Evolutionary conservation across 345 rosid genomes (phyloP).

Genomic region (Leavenworthia alabamica): DNA sequence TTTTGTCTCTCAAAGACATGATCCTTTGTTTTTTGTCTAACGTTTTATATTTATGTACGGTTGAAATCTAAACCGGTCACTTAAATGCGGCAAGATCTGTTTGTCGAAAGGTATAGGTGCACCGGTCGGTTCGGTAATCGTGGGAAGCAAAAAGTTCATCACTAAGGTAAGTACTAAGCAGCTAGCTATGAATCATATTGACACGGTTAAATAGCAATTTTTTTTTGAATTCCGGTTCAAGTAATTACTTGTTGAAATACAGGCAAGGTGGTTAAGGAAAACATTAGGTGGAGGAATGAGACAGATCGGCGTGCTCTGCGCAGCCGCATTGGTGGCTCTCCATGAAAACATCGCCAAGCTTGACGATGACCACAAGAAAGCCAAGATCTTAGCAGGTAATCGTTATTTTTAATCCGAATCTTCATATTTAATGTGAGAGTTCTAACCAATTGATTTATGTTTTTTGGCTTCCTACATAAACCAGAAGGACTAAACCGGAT

Average conservation of each 20-base stretch:
- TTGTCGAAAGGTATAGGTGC: slow-evolving; percentile 92
- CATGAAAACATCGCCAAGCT: slow-evolving; percentile 64
- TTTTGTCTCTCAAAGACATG: neutral
- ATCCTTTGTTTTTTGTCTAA: neutral
- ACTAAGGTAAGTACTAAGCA: slow-evolving; percentile 60
- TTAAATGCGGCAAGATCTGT: slow-evolving; percentile 49
- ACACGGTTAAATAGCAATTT: neutral
- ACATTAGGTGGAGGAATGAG: slow-evolving; percentile 98
- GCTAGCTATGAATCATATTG: neutral
- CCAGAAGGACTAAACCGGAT: slow-evolving; percentile 70
- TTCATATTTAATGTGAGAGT: neutral
- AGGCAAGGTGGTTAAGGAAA: slow-evolving; percentile 85
- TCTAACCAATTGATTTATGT: neutral
- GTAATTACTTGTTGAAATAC: neutral
- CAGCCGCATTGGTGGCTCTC: slow-evolving; percentile 75
- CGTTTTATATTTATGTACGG: neutral
- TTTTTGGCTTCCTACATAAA: neutral
- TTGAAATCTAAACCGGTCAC: neutral
- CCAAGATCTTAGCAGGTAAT: slow-evolving; percentile 74
- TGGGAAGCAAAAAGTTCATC: slow-evolving; percentile 72
- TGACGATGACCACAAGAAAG: slow-evolving; percentile 68
- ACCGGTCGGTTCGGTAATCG: slow-evolving; percentile 87
- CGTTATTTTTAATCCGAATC: neutral
- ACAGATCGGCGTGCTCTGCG: slow-evolving; percentile 76
- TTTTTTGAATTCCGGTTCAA: neutral